Evolutionary conservation across 1,284 basidiomycete species (phyloP), one percentile per base, ranked within the genome.

Genomic region (Trichosporon ovoides): DNA sequence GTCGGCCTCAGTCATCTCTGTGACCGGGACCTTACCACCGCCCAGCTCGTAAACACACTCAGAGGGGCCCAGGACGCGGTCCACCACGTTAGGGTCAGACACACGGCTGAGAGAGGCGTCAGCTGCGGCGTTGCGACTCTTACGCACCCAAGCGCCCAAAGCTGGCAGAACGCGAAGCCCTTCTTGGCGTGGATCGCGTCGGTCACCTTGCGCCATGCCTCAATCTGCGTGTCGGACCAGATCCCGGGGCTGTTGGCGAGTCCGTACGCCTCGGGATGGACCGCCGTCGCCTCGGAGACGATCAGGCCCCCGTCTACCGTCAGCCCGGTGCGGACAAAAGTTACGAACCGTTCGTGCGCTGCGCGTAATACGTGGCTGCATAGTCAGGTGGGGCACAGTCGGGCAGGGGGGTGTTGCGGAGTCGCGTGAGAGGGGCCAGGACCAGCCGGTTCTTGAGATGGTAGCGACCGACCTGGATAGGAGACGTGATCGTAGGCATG

Each of bases 11-110:
- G 66, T 63, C 60, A 71, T 62, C 43, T 57, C 56, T 4, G 35
- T 56, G 28, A 57, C 40, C n/a, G 34, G n/a, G 16, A 52, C 50
- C 10, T 38, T 20, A 1, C 38, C 52, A 31, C 50, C 52, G 40
- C 33, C 40, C 19, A 43, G 37, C 49, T 52, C 34, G 37, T n/a
- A 43, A 10, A 28, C 24, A 7, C 37, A 38, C 13, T 31, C 24
- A 11, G 85, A 83, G 88, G 88, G 91, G 3, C 89, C 82, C 80
- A n/a, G 11, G 1, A 59, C 58, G 19, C 40, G 55, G 4, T 34
- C n/a, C 20, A 58, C 58, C 18, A 59, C 10, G 38, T 51, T 38
- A 9, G 58, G 61, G 33, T 58, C 38, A 20, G 58, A 53, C 24
- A 49, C 49, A 22, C 58, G 58, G 13, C 57, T 59, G n/a, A 10